A percentile compares a stretch with the other conserved stretches of the same genome.
phyloP scores from a whole-genome alignment of 2,329 filamentous ascomycete genomes.

The Chaetomiaceae sp. region DNA sequence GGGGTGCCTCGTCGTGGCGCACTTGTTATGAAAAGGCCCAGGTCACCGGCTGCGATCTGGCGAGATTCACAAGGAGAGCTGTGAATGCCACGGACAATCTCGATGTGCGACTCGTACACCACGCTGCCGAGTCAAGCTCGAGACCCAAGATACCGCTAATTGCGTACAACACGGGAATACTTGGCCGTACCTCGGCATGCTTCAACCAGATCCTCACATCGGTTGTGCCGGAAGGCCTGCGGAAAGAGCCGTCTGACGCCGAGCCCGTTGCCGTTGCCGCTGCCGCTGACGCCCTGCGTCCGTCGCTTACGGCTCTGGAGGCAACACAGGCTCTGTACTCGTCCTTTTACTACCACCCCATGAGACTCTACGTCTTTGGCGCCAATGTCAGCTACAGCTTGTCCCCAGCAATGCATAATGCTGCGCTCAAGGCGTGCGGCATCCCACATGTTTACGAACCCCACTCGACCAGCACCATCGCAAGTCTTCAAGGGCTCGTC shows the following conservation, averaged over 20 bases:
- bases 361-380: slow-evolving; percentile 72
- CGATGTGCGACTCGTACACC: slow-evolving; percentile 51
- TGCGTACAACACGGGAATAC: slow-evolving; percentile 58
- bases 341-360: slow-evolving; percentile 61
- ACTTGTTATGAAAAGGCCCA: slow-evolving; percentile 55
- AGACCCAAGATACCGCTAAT: slow-evolving; percentile 50
- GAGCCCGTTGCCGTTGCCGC: slow-evolving; percentile 4
- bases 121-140: slow-evolving; percentile 40
- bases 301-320: slow-evolving; percentile 54
- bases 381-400: slow-evolving; percentile 66
- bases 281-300: slow-evolving; percentile 25
- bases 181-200: slow-evolving; percentile 60
- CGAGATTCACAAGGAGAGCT: slow-evolving; percentile 56
- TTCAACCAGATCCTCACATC: slow-evolving; percentile 62
- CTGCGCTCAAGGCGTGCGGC: slow-evolving; percentile 61
- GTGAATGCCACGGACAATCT: slow-evolving; percentile 57
- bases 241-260: slow-evolving; percentile 7
- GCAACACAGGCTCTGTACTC: slow-evolving; percentile 62
- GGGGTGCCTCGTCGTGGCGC: slow-evolving; percentile 51
- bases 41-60: slow-evolving; percentile 55
- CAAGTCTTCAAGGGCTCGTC: slow-evolving; percentile 59
- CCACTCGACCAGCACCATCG: slow-evolving; percentile 57
- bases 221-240: slow-evolving; percentile 45
- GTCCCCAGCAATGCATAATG: slow-evolving; percentile 73
- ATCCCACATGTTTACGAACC: slow-evolving; percentile 65